Percentiles rank a stretch among this genome's conserved stretches.
Evolutionary conservation across 139 green algal genomes (phyloP).

Genomic region (Tetraselmis chui): DNA sequence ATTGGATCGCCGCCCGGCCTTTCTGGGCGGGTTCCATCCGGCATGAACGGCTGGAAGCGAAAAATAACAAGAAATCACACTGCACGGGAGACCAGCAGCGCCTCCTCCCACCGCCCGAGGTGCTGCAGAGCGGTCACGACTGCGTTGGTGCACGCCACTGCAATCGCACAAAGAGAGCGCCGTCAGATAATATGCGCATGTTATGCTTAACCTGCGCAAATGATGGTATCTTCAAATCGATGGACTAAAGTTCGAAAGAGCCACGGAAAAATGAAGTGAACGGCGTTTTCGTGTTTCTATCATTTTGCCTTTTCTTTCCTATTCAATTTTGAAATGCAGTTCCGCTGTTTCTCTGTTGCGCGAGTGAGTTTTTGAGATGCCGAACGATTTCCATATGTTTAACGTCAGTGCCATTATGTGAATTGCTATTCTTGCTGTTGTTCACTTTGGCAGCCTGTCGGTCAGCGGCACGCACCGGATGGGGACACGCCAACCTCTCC

Average conservation of each 20-base stretch:
- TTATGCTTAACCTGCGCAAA: neutral
- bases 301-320: neutral
- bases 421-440: too few relatives aligned
- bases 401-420: too few relatives aligned
- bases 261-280: too few relatives aligned
- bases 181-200: neutral
- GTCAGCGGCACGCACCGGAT: neutral
- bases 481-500: neutral
- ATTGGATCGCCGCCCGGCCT: too few relatives aligned
- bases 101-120: conserved; percentile 49
- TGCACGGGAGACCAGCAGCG: conserved; percentile 35
- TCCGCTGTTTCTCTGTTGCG: too few relatives aligned
- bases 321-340: neutral
- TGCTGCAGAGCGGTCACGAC: conserved; percentile 52
- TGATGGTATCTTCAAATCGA: neutral
- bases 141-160: conserved; percentile 50
- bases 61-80: conserved; percentile 19
- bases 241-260: too few relatives aligned
- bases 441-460: too few relatives aligned
- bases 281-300: neutral
- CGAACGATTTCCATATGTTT: too few relatives aligned
- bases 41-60: too few relatives aligned
- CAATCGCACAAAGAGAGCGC: neutral
- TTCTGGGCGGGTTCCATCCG: too few relatives aligned
- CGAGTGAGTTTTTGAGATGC: too few relatives aligned